phyloP scores from a whole-genome alignment of 805 yeast species.

The Saccharomycopsis amapae region DNA sequence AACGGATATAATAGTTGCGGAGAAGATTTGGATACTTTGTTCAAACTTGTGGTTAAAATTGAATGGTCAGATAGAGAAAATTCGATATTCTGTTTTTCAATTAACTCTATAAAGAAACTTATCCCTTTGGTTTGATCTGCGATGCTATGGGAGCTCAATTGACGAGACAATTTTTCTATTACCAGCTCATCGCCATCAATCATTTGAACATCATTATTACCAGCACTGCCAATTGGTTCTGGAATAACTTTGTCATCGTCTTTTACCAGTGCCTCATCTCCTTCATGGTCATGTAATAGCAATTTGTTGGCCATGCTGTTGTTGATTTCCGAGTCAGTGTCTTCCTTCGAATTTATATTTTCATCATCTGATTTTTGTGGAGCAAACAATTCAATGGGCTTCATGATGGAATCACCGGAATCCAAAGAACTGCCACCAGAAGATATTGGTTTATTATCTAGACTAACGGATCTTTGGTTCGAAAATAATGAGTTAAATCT shows the following conservation, averaged over 20 bases:
- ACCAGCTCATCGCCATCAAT: background rate
- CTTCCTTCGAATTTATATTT: constrained; percentile 9
- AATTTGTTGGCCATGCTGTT: constrained; percentile 15
- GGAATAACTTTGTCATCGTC: background rate
- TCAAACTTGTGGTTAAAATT: constrained; percentile 1
- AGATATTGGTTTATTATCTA: background rate
- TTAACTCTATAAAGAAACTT: constrained; percentile 3
- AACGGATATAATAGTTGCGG: constrained; percentile 1
- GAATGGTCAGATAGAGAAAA: constrained; percentile 10
- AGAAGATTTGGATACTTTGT: background rate
- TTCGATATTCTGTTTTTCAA: background rate
- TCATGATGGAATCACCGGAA: background rate
- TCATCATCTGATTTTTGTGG: background rate
- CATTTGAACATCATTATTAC: background rate
- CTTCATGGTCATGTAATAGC: constrained; percentile 6
- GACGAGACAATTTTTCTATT: background rate
- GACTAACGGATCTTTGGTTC: background rate
- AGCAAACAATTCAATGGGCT: background rate
- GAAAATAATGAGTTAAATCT: background rate
- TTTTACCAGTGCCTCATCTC: background rate
- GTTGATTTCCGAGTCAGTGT: constrained; percentile 21
- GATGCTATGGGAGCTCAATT: background rate
- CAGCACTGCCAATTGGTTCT: background rate
- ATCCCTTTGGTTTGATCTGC: background rate
- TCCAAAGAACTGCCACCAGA: background rate